Percentiles rank a stretch among this genome's conserved stretches.
phyloP scores from a whole-genome alignment of 2,329 filamentous ascomycete species.

The Metarhizium rileyi region DNA sequence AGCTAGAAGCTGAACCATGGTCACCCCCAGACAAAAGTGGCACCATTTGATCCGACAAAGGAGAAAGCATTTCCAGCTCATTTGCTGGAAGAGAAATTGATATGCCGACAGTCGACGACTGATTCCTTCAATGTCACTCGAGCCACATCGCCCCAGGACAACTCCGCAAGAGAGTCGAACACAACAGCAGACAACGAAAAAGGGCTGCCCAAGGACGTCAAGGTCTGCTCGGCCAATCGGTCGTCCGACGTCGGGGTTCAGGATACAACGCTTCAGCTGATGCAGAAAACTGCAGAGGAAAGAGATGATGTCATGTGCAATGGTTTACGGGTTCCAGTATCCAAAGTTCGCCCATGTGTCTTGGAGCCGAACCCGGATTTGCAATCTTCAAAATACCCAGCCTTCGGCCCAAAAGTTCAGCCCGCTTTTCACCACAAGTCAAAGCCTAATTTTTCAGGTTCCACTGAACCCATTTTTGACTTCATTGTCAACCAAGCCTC shows the following conservation, averaged over 20 bases:
- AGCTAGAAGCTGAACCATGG: conserved; percentile 3
- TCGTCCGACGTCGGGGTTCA: neutral
- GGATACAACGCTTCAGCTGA: neutral
- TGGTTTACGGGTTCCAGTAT: conserved; percentile 8
- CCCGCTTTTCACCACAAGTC: neutral
- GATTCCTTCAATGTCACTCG: neutral
- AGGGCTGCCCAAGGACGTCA: neutral
- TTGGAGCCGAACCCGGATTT: conserved; percentile 3
- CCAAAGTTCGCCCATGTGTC: conserved; percentile 14
- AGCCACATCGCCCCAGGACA: neutral
- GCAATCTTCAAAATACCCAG: neutral
- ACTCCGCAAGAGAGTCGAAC: neutral
- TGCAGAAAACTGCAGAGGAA: neutral
- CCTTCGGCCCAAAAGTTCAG: neutral
- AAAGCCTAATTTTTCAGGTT: neutral
- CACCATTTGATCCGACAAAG: conserved; percentile 8
- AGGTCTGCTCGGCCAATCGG: neutral
- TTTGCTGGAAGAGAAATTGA: neutral
- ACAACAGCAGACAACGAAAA: neutral
- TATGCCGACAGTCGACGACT: conserved; percentile 8
- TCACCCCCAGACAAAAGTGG: conserved; percentile 11
- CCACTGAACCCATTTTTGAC: neutral
- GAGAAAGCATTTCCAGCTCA: neutral
- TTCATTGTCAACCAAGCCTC: neutral
- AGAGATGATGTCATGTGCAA: neutral